phyloP scores from a whole-genome alignment of 345 rosid genomes.

The Eucalyptus lansdowneana region DNA sequence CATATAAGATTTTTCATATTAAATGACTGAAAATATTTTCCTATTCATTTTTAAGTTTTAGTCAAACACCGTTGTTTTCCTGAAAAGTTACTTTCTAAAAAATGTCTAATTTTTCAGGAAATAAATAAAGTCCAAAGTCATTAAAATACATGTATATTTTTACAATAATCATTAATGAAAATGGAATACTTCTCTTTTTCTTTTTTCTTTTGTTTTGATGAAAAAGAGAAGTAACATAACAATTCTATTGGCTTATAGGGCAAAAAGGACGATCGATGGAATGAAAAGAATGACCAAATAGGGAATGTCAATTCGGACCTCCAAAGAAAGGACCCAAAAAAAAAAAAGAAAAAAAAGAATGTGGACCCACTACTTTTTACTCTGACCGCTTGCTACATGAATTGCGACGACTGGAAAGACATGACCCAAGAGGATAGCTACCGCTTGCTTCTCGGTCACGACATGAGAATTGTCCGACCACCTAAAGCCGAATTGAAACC shows the following conservation, averaged over 20 bases:
- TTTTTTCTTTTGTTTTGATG: background rate
- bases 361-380: background rate
- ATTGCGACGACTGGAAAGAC: background rate
- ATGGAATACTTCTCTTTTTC: background rate
- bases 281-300: background rate
- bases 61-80: accelerated
- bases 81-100: too few relatives aligned
- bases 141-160: background rate
- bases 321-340: background rate
- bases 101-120: accelerated
- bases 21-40: background rate
- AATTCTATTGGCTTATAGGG: background rate
- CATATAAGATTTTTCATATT: too few relatives aligned
- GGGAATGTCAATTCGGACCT: background rate
- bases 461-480: background rate
- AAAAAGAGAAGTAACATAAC: background rate
- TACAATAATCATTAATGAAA: background rate
- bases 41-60: background rate
- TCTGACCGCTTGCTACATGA: background rate
- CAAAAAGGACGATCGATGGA: background rate
- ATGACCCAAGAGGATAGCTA: background rate
- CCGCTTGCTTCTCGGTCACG: background rate
- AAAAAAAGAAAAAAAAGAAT: too few relatives aligned
- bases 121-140: background rate
- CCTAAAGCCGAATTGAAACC: background rate